A percentile compares a stretch with the other conserved stretches of the same genome.
phyloP scores from a whole-genome alignment of 2,329 filamentous ascomycete species.

The Diaporthe longicolla region DNA sequence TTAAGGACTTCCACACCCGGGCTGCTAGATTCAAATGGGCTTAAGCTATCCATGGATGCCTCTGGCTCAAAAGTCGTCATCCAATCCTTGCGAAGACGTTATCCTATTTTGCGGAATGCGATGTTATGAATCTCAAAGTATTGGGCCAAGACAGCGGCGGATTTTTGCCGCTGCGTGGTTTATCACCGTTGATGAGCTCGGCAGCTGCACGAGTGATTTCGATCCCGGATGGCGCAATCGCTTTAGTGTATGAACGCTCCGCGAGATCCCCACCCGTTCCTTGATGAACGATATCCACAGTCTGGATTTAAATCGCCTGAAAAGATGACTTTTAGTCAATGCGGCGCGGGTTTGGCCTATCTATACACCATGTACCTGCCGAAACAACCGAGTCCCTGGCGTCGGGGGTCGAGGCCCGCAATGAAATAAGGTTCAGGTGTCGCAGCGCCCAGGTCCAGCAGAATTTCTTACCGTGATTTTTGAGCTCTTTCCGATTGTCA shows the following conservation, averaged over 20 bases:
- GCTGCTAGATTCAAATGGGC: slow-evolving; percentile 17
- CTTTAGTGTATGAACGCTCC: neutral
- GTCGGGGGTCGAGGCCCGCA: neutral
- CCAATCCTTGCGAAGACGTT: slow-evolving; percentile 30
- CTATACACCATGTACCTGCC: neutral
- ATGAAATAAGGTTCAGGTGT: slow-evolving; percentile 6
- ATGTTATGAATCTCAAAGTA: neutral
- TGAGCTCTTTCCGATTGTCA: neutral
- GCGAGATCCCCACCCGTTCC: slow-evolving; percentile 12
- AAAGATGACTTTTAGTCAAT: neutral
- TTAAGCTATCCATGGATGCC: neutral
- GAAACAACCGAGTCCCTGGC: neutral
- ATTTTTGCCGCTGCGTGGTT: slow-evolving; percentile 14
- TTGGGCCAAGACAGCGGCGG: neutral
- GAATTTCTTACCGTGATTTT: neutral
- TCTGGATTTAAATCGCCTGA: neutral
- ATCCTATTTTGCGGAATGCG: neutral
- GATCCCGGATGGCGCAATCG: slow-evolving; percentile 33
- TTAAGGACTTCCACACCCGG: slow-evolving; percentile 4
- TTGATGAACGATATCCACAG: neutral
- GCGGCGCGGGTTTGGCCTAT: neutral
- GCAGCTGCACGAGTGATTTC: slow-evolving; percentile 25
- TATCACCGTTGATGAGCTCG: neutral
- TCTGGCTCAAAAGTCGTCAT: slow-evolving; percentile 9
- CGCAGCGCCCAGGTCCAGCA: neutral